These are phyloP conservation scores for Chlamydomonas applanata DNA, from an alignment of 139 green algal species.

Conservation along the genomic window DNA sequence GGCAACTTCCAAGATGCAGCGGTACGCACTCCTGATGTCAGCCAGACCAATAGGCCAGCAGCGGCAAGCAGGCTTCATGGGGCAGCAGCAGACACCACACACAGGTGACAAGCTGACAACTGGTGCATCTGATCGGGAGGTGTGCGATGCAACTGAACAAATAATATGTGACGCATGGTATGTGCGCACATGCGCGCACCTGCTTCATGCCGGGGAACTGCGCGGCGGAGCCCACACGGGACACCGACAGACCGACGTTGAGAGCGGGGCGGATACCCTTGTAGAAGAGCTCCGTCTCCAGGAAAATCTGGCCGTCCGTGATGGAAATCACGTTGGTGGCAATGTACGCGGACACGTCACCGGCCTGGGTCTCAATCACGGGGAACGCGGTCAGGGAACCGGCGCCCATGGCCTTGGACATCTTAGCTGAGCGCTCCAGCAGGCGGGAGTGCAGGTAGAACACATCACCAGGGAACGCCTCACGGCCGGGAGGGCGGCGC, in stretches of 20 bases:
- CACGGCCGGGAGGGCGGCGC: constrained; percentile 83
- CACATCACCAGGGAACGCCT: constrained; percentile 87
- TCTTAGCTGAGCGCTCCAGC: constrained; percentile 79
- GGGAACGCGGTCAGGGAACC: constrained; percentile 83
- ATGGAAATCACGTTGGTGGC: constrained; percentile 94
- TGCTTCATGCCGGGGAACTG: constrained; percentile 92
- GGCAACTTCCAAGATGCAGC: too few species aligned
- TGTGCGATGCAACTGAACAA: not conserved
- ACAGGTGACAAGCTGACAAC: too few species aligned
- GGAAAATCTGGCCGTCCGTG: constrained; percentile 89
- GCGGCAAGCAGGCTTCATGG: too few species aligned
- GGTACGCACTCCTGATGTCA: too few species aligned
- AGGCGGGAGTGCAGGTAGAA: constrained; percentile 91
- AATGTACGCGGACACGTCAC: constrained; percentile 88
- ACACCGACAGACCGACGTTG: constrained; percentile 87
- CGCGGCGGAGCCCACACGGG: constrained; percentile 81
- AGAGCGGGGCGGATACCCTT: constrained; percentile 86
- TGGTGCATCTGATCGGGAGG: too few species aligned
- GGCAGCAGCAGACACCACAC: too few species aligned
- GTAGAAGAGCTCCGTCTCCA: constrained; percentile 91
- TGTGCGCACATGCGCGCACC: constrained; percentile 8
- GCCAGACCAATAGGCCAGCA: too few species aligned
- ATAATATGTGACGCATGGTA: not conserved
- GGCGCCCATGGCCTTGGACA: constrained; percentile 62
- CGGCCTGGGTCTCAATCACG: constrained; percentile 86